Evolutionary conservation across 352 stramenopile genomes (phyloP).

Genomic region (Phytophthora hibernalis): DNA sequence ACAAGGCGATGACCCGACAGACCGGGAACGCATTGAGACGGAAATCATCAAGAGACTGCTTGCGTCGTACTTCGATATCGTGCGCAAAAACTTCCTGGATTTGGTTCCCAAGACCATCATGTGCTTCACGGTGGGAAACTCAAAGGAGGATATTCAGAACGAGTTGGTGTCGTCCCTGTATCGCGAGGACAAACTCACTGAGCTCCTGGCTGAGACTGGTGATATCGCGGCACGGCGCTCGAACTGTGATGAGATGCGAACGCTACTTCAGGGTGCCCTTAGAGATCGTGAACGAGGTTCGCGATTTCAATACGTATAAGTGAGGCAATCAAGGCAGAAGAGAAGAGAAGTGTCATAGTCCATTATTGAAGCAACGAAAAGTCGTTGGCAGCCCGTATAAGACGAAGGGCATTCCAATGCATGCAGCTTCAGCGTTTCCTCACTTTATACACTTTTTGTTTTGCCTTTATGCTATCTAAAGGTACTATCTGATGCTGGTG

Average conservation of each 20-base stretch:
- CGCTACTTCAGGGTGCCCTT: conserved; percentile 95
- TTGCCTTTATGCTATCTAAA: conserved; percentile 25
- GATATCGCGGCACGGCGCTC: conserved; percentile 95
- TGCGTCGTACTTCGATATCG: conserved; percentile 99
- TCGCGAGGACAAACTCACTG: conserved; percentile 95
- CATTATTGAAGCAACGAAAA: conserved; percentile 16
- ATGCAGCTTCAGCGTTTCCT: background rate
- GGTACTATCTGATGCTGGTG: conserved; percentile 20
- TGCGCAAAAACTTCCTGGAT: conserved; percentile 99
- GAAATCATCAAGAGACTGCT: conserved; percentile 99
- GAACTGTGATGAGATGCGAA: conserved; percentile 97
- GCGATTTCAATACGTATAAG: conserved; percentile 98
- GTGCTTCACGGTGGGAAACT: conserved; percentile 96
- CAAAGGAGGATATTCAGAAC: conserved; percentile 98
- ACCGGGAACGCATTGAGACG: conserved; percentile 96
- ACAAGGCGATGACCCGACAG: conserved; percentile 95
- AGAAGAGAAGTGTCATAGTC: conserved; percentile 17
- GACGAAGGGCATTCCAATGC: conserved; percentile 4
- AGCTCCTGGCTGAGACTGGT: conserved; percentile 95
- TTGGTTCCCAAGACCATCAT: conserved; percentile 99
- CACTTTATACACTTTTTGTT: conserved; percentile 25
- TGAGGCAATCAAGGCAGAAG: conserved; percentile 48
- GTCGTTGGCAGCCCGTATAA: conserved; percentile 8
- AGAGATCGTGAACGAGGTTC: conserved; percentile 98
- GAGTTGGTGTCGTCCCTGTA: conserved; percentile 97